A percentile compares a stretch with the other conserved stretches of the same genome.
phyloP scores from a whole-genome alignment of 2,329 filamentous ascomycete genomes.

The Shiraia sp. region DNA sequence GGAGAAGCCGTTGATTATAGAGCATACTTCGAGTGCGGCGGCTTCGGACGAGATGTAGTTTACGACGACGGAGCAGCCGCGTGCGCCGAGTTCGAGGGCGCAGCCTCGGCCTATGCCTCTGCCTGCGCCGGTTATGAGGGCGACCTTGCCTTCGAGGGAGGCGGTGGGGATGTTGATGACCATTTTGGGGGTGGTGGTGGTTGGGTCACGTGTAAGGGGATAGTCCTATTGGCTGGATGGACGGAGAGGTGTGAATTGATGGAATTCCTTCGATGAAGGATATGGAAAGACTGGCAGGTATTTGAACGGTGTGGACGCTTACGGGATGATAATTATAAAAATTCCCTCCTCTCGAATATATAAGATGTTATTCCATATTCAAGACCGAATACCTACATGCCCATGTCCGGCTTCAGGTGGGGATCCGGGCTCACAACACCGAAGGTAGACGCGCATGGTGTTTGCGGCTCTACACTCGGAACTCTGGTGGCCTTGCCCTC shows the following conservation, averaged over 20 bases:
- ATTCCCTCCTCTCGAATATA: constrained; percentile 12
- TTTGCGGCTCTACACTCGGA: constrained; percentile 31
- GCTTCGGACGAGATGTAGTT: constrained; percentile 64
- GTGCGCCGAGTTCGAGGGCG: constrained; percentile 68
- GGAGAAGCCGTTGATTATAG: constrained; percentile 51
- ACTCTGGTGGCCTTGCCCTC: constrained; percentile 11
- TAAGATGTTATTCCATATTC: constrained; percentile 11
- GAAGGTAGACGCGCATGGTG: constrained; percentile 24
- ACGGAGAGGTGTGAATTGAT: background rate
- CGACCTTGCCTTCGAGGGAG: constrained; percentile 57
- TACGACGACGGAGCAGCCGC: constrained; percentile 67
- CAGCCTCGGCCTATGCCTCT: constrained; percentile 70
- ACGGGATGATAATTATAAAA: no score
- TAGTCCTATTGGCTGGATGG: constrained; percentile 14
- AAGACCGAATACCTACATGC: no score
- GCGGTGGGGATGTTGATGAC: constrained; percentile 52
- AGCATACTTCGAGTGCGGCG: constrained; percentile 54
- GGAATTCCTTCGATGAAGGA: constrained; percentile 2
- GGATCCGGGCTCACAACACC: constrained; percentile 28
- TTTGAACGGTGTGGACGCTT: no score
- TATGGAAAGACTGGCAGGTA: background rate
- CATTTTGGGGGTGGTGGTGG: constrained; percentile 33
- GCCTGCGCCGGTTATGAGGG: constrained; percentile 66
- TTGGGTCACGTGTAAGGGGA: constrained; percentile 18
- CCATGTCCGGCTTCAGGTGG: constrained; percentile 25